Conservation (phyloP, 495 filamentous ascomycete genomes). For the Pyrenula aspistea region DNA sequence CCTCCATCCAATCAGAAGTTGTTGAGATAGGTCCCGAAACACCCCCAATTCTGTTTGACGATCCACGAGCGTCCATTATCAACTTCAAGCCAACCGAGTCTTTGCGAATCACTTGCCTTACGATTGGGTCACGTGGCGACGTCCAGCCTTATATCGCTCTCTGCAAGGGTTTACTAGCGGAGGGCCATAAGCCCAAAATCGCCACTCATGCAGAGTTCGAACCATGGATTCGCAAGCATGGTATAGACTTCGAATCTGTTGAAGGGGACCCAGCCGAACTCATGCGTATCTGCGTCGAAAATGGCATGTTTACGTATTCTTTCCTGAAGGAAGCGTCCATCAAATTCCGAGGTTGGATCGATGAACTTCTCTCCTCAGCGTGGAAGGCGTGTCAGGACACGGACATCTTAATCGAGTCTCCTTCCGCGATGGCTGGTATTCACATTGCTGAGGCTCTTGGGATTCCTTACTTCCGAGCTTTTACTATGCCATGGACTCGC, state of each 20-base stretch:
- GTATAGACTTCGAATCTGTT: conserved; percentile 82
- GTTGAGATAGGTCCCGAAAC: conserved; percentile 11
- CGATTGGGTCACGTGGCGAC: conserved; percentile 90
- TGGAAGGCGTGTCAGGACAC: conserved; percentile 78
- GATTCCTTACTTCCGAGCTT: conserved; percentile 94
- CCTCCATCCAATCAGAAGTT: conserved; percentile 19
- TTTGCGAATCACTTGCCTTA: conserved; percentile 82
- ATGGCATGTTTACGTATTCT: conserved; percentile 91
- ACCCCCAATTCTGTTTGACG: conserved; percentile 75
- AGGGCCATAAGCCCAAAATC: conserved; percentile 79
- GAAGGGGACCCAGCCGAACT: conserved; percentile 88
- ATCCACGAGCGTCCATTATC: conserved; percentile 80
- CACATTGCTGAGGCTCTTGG: conserved; percentile 93
- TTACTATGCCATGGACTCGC: conserved; percentile 98
- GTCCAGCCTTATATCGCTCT: conserved; percentile 96
- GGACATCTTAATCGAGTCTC: conserved; percentile 87
- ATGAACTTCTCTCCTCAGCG: conserved; percentile 72
- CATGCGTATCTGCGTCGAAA: conserved; percentile 91
- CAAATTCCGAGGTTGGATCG: conserved; percentile 91
- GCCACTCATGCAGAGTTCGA: conserved; percentile 88
- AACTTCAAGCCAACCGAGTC: conserved; percentile 85
- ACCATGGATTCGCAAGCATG: conserved; percentile 77
- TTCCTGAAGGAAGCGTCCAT: conserved; percentile 79
- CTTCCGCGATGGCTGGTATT: conserved; percentile 95
- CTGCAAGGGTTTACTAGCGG: conserved; percentile 77